These are phyloP conservation scores for Flaveria sonorensis DNA, from an alignment of 129 eudicot genomes.

Conservation along the genomic window DNA sequence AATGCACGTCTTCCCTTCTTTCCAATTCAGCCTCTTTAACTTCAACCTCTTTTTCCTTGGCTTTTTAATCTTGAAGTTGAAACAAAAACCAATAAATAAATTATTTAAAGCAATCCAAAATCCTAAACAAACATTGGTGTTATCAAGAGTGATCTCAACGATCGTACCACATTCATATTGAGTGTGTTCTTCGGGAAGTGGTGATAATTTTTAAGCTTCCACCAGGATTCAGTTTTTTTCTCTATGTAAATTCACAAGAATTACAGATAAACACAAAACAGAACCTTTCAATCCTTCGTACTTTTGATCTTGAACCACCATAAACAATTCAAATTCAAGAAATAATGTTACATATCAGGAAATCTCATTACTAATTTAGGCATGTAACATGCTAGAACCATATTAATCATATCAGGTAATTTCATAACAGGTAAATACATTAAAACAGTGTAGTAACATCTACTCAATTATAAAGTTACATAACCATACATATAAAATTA, in stretches of 20 bases:
- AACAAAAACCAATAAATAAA: background rate
- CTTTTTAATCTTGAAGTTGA: conserved; percentile 58
- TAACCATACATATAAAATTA: no score
- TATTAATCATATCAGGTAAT: no score
- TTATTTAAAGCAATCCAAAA: background rate
- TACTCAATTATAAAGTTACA: no score
- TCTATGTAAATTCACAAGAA: conserved; percentile 16
- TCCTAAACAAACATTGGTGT: conserved; percentile 38
- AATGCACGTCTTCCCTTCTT: conserved; percentile 72
- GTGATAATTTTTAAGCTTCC: conserved; percentile 54
- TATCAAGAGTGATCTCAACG: conserved; percentile 65
- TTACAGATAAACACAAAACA: conserved; percentile 17
- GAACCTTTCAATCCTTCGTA: background rate
- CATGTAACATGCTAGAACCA: background rate
- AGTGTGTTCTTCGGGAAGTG: conserved; percentile 78
- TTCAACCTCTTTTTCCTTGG: conserved; percentile 73
- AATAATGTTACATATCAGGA: background rate
- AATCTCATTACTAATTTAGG: background rate
- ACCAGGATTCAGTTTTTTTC: conserved; percentile 45
- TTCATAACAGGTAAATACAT: no score
- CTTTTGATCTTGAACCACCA: no score
- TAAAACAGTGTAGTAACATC: no score
- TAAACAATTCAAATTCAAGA: background rate
- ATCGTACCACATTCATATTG: conserved; percentile 59
- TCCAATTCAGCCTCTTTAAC: conserved; percentile 80